Evolutionary conservation across 2,329 filamentous ascomycete species (phyloP).

Genomic region (Aspergillus neoniger): DNA sequence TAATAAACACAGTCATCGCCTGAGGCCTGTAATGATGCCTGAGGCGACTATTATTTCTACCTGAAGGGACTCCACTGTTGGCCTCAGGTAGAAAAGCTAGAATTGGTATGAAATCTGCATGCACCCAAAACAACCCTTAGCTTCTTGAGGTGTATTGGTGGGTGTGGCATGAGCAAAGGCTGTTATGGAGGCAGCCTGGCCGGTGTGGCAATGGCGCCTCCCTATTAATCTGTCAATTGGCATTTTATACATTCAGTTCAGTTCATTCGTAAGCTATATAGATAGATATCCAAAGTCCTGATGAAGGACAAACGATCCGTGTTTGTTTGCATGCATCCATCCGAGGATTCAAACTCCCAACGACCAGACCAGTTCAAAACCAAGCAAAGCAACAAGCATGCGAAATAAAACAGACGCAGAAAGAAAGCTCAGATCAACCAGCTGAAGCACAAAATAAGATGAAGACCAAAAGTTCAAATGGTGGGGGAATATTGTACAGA

Average conservation of each 20-base stretch:
- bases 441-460: not conserved
- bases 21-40: too few relatives aligned
- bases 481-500: slow-evolving; percentile 8
- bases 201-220: too few relatives aligned
- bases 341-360: not conserved
- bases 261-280: not conserved
- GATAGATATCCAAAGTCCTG: not conserved
- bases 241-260: not conserved
- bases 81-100: too few relatives aligned
- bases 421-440: slow-evolving; percentile 1
- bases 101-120: too few relatives aligned
- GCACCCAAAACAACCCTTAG: too few relatives aligned
- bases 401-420: not conserved
- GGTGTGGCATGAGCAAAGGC: too few relatives aligned
- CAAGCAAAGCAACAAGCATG: slow-evolving; percentile 2
- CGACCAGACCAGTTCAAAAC: not conserved
- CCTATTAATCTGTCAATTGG: too few relatives aligned
- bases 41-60: too few relatives aligned
- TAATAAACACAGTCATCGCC: too few relatives aligned
- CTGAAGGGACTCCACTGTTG: too few relatives aligned
- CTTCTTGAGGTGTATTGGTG: too few relatives aligned
- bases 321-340: not conserved
- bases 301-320: not conserved
- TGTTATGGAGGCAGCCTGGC: too few relatives aligned
- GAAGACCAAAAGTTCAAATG: not conserved